Evolutionary conservation across 192 early-diverging fungal species (phyloP), one percentile per base, ranked within the genome.

Genomic region (Entophlyctis luteolus): DNA sequence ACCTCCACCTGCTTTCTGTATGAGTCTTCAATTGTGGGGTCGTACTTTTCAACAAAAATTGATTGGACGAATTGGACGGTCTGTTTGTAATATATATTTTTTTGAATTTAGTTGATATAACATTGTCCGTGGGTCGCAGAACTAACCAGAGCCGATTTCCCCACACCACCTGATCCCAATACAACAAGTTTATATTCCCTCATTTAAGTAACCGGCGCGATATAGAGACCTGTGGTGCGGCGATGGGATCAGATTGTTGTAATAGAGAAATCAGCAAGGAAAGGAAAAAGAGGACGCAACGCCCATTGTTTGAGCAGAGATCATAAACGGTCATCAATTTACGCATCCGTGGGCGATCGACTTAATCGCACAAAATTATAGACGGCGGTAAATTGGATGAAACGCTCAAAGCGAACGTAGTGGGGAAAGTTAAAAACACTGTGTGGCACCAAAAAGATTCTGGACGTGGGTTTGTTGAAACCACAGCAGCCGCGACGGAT

Each of bases 11-110:
- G 94, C 81, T 94, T 95, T 57, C 94, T 83, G 77, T 97, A 99
- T 18, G 91, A 94, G 76, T 96, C 96, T 78, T 99, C 96, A 65
- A 96, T 98, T 4, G 96, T 98, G 49, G 96, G 96, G 81, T 97
- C 94, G 71, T 97, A 99, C 71, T 92, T 97, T 82, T 94, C 91
- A 27, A 90, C 88, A 73, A 96, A 84, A 55, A 83, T 79, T 37
- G 74, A 85, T 53, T 79, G 84, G 34, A 85, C 80, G 55, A 87
- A 85, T 74, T 85, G 85, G 16, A 81, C 81, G 14, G 85, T 85
- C 82, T 87, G 59, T 33, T 35, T 63, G 47, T n/a, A 37, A 25
- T 25, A 34, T 47, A 57, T 31, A 34, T 22, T n/a, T 20, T 18
- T 20, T 20, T 28, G 2, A 10, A 18, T 54, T 14, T 37, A n/a